Percentiles rank a stretch among this genome's conserved stretches.
Evolutionary conservation across 768 basidiomycete genomes (phyloP).

Genomic region (Leccinum variicolor): DNA sequence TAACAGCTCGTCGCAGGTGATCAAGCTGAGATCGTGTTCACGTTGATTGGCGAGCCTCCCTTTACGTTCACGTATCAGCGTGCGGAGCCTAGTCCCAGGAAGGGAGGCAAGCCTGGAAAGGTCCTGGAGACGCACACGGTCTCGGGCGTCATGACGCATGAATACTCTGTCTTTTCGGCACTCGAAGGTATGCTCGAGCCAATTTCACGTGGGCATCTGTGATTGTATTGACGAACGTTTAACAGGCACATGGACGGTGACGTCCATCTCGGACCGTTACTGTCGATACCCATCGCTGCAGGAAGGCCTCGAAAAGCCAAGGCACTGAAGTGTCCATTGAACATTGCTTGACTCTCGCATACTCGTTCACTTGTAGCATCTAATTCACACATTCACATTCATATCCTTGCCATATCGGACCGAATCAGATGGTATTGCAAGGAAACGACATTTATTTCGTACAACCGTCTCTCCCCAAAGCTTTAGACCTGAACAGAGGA

Average conservation of each 20-base stretch:
- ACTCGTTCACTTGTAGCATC: constrained; percentile 26
- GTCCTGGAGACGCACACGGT: constrained; percentile 93
- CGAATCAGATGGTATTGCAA: constrained; percentile 2
- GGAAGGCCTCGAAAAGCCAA: constrained; percentile 41
- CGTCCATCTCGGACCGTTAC: constrained; percentile 84
- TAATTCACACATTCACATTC: constrained; percentile 1
- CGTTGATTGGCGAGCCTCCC: constrained; percentile 86
- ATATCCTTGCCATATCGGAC: neutral
- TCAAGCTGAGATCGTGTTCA: constrained; percentile 92
- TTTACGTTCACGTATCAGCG: constrained; percentile 96
- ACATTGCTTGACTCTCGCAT: constrained; percentile 12
- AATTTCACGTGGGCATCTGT: neutral
- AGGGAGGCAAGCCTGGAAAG: constrained; percentile 67
- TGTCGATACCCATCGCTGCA: constrained; percentile 84
- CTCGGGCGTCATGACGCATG: constrained; percentile 65
- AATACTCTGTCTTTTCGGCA: constrained; percentile 91
- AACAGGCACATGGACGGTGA: constrained; percentile 87
- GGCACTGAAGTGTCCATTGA: no score
- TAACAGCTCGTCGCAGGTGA: constrained; percentile 50
- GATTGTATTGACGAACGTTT: constrained; percentile 1
- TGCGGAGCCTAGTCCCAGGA: constrained; percentile 64
- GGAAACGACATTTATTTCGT: neutral
- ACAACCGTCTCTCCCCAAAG: neutral
- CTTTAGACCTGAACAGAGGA: constrained; percentile 77
- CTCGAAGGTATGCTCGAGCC: constrained; percentile 66